Percentiles rank a stretch among this genome's conserved stretches.
These are phyloP conservation scores for Aspergillus mulundensis DNA, from an alignment of 495 filamentous ascomycete species.

Conservation along the genomic window DNA sequence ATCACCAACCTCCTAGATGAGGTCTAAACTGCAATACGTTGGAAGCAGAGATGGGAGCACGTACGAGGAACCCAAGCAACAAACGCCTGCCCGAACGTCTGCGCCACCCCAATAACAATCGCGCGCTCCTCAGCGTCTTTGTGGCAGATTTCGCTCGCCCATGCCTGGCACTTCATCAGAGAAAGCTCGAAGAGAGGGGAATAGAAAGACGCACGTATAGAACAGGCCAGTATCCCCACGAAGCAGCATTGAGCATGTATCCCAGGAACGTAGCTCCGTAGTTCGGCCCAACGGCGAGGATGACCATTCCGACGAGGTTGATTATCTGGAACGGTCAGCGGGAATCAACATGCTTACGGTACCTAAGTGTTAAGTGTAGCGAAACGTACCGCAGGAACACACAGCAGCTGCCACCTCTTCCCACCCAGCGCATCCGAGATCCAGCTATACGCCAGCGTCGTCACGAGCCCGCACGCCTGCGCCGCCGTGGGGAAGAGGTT, in stretches of 20 bases:
- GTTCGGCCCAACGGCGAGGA: slow-evolving; percentile 1
- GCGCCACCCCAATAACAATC: slow-evolving; percentile 2
- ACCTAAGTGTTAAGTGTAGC: too few relatives aligned
- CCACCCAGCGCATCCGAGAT: neutral
- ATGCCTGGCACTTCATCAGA: neutral
- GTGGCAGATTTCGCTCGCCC: slow-evolving; percentile 5
- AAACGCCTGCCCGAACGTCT: slow-evolving; percentile 3
- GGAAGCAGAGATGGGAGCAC: too few relatives aligned
- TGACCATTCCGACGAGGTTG: slow-evolving; percentile 1
- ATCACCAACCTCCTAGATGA: too few relatives aligned
- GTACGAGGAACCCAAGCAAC: slow-evolving; percentile 1
- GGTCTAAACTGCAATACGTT: too few relatives aligned
- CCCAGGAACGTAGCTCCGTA: neutral
- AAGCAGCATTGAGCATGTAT: slow-evolving; percentile 1
- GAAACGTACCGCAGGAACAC: neutral
- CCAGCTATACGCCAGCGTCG: slow-evolving; percentile 2
- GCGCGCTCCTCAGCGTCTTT: slow-evolving; percentile 2
- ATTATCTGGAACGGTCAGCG: neutral
- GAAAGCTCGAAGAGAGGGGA: neutral
- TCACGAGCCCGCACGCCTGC: neutral
- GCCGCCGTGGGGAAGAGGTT: slow-evolving; percentile 3
- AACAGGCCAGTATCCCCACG: neutral
- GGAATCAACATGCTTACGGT: too few relatives aligned
- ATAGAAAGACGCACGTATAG: neutral
- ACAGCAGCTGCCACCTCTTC: slow-evolving; percentile 1